Evolutionary conservation across 1,139 yeast genomes (phyloP), one percentile per base, ranked within the genome.

Genomic region (Debaryomyces udenii): DNA sequence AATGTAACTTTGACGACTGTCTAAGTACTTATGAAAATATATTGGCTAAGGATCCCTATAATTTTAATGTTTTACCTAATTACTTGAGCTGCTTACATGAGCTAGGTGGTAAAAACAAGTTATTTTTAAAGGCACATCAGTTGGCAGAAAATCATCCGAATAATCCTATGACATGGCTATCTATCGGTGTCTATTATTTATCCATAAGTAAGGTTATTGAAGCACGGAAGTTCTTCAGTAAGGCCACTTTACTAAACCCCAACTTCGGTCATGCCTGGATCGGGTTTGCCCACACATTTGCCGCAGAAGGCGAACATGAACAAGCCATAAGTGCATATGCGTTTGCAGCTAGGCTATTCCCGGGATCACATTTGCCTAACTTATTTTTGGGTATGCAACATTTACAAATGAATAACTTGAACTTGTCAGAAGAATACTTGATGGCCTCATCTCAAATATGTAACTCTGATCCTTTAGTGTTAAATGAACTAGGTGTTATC

Each of bases 291-390:
- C 98, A 93, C 58, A 91, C 99, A 0, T 94, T 90, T 75, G 97
- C 97, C 0, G 86, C 88, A 2, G 99, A 94, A 61, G 96, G 97
- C 7, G 99, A 94, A 63, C 98, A 94, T 56, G 99, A 94, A 60
- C 99, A 94, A 62, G 99, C 99, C 1, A 86, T 93, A 15, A 85
- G 96, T 45, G 99, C 99, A 0, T 94, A 91, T 64, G 93, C 98
- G 1, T 91, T 96, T 27, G 98, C 98, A 0, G 91, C 96, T 0
- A 70, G 97, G 45, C 73, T 91, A 38, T 94, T 93, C 56, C 97
- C 96, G 0, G 99, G 99, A 2, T 85, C 94, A 4, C 98, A 93
- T 62, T 66, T 91, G 38, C 99, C 99, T 2, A 83, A 87, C 52
- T 67, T 94, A 44, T 93, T 88, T 55, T 72, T 94, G 37, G 99